Evolutionary conservation across 2,329 filamentous ascomycete genomes (phyloP).

Genomic region (Albophoma yamanashiensis): DNA sequence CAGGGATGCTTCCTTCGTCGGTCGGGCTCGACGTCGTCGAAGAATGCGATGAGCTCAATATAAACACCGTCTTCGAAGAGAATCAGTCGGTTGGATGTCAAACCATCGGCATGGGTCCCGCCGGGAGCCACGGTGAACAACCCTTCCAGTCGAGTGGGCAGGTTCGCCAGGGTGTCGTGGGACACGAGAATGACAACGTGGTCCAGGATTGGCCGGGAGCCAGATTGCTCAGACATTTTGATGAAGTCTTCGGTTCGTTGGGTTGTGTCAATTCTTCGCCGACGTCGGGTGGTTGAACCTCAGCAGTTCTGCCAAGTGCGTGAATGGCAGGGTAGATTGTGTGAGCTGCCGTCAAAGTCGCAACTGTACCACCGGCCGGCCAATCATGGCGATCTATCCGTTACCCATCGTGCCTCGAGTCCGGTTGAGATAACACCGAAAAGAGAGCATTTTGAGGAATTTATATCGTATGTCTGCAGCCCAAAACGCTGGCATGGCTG

Average conservation of each 20-base stretch:
- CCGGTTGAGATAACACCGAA: neutral
- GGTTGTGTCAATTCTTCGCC: neutral
- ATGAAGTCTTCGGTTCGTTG: neutral
- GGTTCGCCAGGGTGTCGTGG: constrained; percentile 29
- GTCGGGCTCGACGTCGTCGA: constrained; percentile 28
- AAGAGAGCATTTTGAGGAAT: neutral
- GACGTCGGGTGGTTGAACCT: neutral
- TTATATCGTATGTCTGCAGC: too few species aligned
- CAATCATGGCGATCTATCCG: neutral
- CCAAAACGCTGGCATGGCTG: too few species aligned
- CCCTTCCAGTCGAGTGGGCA: constrained; percentile 38
- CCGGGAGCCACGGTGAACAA: constrained; percentile 49
- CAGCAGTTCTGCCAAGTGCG: neutral
- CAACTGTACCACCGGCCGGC: neutral
- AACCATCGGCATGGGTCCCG: constrained; percentile 49
- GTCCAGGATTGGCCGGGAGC: constrained; percentile 33
- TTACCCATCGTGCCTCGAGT: neutral
- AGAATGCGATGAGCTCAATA: constrained; percentile 55
- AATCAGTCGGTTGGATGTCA: constrained; percentile 52
- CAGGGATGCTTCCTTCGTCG: constrained; percentile 43
- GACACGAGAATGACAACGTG: constrained; percentile 56
- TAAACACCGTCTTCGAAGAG: constrained; percentile 54
- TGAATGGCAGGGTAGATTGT: neutral
- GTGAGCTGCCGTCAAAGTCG: neutral
- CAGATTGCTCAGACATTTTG: constrained; percentile 4